phyloP scores from a whole-genome alignment of 768 basidiomycete species.

The Sarcodon aspratus region DNA sequence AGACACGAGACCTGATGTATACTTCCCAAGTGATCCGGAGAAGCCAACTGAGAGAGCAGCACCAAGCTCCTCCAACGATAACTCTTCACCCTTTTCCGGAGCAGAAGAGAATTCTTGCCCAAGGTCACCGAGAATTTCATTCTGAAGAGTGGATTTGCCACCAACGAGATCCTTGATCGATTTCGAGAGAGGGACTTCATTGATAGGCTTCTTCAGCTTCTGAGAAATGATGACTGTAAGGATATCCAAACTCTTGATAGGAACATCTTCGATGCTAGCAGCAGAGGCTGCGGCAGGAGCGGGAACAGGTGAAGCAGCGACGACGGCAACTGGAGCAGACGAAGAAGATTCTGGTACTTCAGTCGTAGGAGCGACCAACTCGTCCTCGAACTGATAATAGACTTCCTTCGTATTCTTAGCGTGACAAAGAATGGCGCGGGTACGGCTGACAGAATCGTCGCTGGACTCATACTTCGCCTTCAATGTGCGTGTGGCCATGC shows the following conservation, averaged over 20 bases:
- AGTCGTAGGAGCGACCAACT: constrained; percentile 23
- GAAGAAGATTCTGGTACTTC: constrained; percentile 28
- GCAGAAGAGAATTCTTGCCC: constrained; percentile 92
- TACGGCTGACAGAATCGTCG: constrained; percentile 76
- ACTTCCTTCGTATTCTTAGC: constrained; percentile 96
- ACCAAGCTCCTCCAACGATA: constrained; percentile 93
- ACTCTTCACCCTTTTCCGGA: constrained; percentile 97
- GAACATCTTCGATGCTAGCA: constrained; percentile 76
- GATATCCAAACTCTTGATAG: constrained; percentile 85
- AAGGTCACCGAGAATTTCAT: constrained; percentile 95
- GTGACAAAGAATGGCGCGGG: constrained; percentile 79
- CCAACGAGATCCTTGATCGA: constrained; percentile 98
- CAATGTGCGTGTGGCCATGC: constrained; percentile 84
- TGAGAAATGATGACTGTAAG: constrained; percentile 86
- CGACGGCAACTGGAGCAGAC: constrained; percentile 10
- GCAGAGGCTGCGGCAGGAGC: constrained; percentile 50
- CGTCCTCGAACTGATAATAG: constrained; percentile 96
- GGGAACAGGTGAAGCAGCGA: constrained; percentile 29
- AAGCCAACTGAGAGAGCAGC: constrained; percentile 73
- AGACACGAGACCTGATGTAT: constrained; percentile 81
- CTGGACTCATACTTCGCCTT: constrained; percentile 88
- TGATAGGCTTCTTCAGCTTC: constrained; percentile 92
- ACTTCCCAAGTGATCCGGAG: constrained; percentile 84
- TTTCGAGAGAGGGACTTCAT: constrained; percentile 84
- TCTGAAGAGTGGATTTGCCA: constrained; percentile 97